These are phyloP conservation scores for Amauroascus niger DNA, from an alignment of 2,329 filamentous ascomycete species.

Conservation along the genomic window DNA sequence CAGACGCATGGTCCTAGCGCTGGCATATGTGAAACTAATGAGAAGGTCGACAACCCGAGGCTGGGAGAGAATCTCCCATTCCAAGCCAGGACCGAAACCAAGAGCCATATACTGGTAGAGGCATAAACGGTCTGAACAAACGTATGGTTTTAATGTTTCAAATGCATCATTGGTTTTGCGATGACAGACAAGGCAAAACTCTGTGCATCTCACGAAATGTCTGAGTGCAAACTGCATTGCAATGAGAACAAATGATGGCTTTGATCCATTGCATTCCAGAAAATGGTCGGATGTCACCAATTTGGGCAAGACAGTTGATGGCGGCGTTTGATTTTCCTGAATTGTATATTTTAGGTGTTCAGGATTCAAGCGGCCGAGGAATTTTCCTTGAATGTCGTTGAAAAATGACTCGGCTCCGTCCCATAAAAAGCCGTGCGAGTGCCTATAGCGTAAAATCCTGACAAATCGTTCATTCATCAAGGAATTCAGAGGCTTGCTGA, in stretches of 20 bases:
- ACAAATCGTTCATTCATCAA: constrained; percentile 59
- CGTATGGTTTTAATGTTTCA: constrained; percentile 48
- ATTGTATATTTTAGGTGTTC: constrained; percentile 17
- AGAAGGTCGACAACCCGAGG: constrained; percentile 78
- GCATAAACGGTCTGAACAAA: constrained; percentile 66
- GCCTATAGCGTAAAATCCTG: constrained; percentile 51
- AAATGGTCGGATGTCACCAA: constrained; percentile 47
- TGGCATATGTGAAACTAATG: constrained; percentile 67
- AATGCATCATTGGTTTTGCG: constrained; percentile 55
- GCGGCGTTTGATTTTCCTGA: constrained; percentile 21
- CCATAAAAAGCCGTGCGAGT: constrained; percentile 51
- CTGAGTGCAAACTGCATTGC: constrained; percentile 67
- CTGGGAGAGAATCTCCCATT: constrained; percentile 70
- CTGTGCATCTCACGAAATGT: constrained; percentile 68
- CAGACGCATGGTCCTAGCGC: constrained; percentile 37
- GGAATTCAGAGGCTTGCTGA: constrained; percentile 60
- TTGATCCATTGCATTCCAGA: constrained; percentile 19
- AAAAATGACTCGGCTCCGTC: constrained; percentile 54
- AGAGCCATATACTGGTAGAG: constrained; percentile 79
- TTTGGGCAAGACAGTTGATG: constrained; percentile 29
- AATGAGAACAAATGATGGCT: constrained; percentile 47
- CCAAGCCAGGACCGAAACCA: constrained; percentile 76
- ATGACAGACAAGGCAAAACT: constrained; percentile 83
- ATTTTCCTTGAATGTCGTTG: constrained; percentile 38
- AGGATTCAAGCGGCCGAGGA: constrained; percentile 13